Conservation (phyloP, 1,284 basidiomycete genomes). For the Malassezia sp. region DNA sequence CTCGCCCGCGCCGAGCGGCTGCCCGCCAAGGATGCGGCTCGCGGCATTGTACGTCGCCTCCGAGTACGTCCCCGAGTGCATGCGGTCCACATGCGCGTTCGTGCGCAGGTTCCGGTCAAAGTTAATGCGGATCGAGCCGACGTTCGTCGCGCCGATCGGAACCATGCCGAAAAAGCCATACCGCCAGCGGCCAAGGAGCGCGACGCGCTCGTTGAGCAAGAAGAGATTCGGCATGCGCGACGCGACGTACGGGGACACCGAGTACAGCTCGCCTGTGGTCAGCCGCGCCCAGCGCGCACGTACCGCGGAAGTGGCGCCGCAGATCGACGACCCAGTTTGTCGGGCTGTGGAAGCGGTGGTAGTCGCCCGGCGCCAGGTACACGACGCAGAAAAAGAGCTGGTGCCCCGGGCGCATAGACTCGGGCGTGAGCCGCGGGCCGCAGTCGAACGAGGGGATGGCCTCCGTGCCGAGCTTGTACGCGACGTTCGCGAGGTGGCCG, state of each 20-base stretch:
- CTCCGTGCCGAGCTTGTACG: constrained; percentile 39
- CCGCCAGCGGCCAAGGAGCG: constrained; percentile 87
- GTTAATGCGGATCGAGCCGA: constrained; percentile 89
- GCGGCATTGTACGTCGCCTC: constrained; percentile 57
- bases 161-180: constrained; percentile 95
- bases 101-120: constrained; percentile 67
- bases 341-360: constrained; percentile 93
- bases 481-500: constrained; percentile 40
- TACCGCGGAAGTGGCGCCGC: constrained; percentile 83
- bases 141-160: constrained; percentile 94
- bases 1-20: constrained; percentile 73
- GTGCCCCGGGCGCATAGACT: constrained; percentile 53
- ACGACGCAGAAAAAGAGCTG: constrained; percentile 84
- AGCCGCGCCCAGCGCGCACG: too few species aligned
- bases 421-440: constrained; percentile 24
- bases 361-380: constrained; percentile 96
- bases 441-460: constrained; percentile 39
- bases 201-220: constrained; percentile 92
- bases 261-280: constrained; percentile 95
- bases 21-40: constrained; percentile 61
- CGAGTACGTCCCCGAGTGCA: constrained; percentile 64
- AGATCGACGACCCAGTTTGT: constrained; percentile 95
- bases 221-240: constrained; percentile 83
- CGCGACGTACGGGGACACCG: constrained; percentile 90
- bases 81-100: constrained; percentile 32